These are phyloP conservation scores for Mycosphaerella sp. DNA, from an alignment of 2,329 filamentous ascomycete species.

Conservation along the genomic window DNA sequence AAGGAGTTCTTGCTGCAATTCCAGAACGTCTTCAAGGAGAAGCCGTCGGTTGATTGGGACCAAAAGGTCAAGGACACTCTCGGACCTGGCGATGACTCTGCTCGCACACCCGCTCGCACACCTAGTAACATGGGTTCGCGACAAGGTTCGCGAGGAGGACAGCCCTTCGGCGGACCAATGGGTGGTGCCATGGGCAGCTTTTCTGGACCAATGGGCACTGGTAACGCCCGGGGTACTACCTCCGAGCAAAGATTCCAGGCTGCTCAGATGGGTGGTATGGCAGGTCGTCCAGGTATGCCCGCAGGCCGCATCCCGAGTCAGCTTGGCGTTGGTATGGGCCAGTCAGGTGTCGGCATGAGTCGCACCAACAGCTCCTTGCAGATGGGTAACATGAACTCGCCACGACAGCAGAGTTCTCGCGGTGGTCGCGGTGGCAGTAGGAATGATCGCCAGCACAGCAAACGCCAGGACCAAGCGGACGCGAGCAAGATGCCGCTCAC, in stretches of 20 bases:
- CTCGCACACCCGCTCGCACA: constrained; percentile 54
- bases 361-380: constrained; percentile 56
- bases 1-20: constrained; percentile 94
- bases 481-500: constrained; percentile 91
- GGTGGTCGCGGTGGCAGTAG: constrained; percentile 61
- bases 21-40: constrained; percentile 92
- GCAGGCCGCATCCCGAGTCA: constrained; percentile 56
- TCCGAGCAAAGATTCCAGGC: constrained; percentile 63
- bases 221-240: constrained; percentile 66
- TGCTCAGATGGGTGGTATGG: constrained; percentile 24
- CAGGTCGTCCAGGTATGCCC: constrained; percentile 27
- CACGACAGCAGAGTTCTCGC: constrained; percentile 45
- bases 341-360: constrained; percentile 45
- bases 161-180: constrained; percentile 55
- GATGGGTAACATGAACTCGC: constrained; percentile 60
- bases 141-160: constrained; percentile 37
- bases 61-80: constrained; percentile 77
- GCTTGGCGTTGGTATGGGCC: constrained; percentile 45
- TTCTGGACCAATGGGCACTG: constrained; percentile 44
- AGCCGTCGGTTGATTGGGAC: constrained; percentile 90
- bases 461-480: constrained; percentile 57
- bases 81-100: constrained; percentile 67
- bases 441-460: constrained; percentile 45
- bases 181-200: constrained; percentile 42
- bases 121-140: constrained; percentile 44